Percentiles rank a stretch among this genome's conserved stretches.
Conservation (phyloP, 106 monocot species). For the Acanthochlamys bracteata region DNA sequence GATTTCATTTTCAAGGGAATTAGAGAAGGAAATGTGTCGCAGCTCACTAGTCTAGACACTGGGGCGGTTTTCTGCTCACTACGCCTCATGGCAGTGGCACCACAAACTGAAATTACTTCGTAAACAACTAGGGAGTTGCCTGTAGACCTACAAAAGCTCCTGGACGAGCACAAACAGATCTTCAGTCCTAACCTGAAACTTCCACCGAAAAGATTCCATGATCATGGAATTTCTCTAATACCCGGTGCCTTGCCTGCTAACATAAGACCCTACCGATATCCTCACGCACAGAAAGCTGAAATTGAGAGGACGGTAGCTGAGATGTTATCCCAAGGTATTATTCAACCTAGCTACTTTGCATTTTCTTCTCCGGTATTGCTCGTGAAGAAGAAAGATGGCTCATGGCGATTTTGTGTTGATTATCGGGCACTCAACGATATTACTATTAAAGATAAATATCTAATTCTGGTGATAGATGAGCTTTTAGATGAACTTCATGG, state of each 20-base stretch:
- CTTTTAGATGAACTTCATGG: slow-evolving; percentile 11
- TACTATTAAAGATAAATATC: slow-evolving; percentile 4
- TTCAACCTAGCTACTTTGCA: not conserved
- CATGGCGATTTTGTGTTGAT: slow-evolving; percentile 1
- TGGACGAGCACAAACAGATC: too few species aligned
- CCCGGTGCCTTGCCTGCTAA: not conserved
- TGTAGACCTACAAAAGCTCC: too few species aligned
- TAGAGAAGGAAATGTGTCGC: too few species aligned
- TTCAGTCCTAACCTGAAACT: not conserved
- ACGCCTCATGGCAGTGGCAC: too few species aligned
- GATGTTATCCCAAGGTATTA: not conserved
- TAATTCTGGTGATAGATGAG: slow-evolving; percentile 9
- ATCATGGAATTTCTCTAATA: not conserved
- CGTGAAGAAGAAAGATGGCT: not conserved
- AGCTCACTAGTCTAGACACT: too few species aligned
- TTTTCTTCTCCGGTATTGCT: not conserved
- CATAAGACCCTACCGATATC: not conserved
- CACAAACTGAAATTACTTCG: too few species aligned
- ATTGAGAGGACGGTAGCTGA: not conserved
- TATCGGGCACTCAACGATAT: not conserved
- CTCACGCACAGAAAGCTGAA: not conserved
- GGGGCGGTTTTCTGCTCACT: too few species aligned
- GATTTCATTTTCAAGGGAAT: too few species aligned
- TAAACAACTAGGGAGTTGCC: too few species aligned
- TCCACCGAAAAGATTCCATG: not conserved